These are phyloP conservation scores for Penicillium angulare DNA, from an alignment of 495 filamentous ascomycete genomes.

Conservation along the genomic window DNA sequence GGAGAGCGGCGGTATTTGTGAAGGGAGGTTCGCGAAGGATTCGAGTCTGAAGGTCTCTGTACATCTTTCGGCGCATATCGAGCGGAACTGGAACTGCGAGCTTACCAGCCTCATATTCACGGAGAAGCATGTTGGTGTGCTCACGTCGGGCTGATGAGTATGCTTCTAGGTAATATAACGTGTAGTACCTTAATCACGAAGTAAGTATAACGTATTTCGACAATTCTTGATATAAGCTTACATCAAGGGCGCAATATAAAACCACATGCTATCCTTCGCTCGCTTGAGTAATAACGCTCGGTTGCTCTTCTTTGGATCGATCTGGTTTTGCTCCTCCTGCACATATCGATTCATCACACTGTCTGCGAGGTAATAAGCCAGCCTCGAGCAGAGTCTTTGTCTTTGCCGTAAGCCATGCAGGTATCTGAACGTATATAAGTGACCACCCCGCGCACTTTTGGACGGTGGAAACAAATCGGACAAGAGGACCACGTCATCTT, in stretches of 20 bases:
- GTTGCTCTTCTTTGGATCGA: conserved; percentile 24
- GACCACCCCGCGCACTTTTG: conserved; percentile 44
- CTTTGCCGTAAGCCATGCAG: conserved; percentile 35
- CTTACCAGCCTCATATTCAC: conserved; percentile 40
- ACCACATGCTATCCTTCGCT: conserved; percentile 35
- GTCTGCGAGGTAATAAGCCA: conserved; percentile 45
- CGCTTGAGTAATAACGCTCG: conserved; percentile 34
- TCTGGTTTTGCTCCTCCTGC: conserved; percentile 19
- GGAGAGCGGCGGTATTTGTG: conserved; percentile 40
- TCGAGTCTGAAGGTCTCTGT: conserved; percentile 36
- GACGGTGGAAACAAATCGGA: conserved; percentile 46
- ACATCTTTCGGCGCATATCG: conserved; percentile 35
- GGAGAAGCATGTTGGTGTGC: conserved; percentile 40
- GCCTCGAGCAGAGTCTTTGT: conserved; percentile 40
- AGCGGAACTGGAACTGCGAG: conserved; percentile 39
- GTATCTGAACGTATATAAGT: conserved; percentile 47
- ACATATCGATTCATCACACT: conserved; percentile 43
- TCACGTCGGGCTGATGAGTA: conserved; percentile 43
- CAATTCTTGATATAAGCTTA: conserved; percentile 14
- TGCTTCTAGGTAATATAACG: conserved; percentile 41
- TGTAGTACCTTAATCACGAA: conserved; percentile 40
- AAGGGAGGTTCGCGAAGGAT: conserved; percentile 46
- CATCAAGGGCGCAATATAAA: conserved; percentile 43
- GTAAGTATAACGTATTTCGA: background rate
- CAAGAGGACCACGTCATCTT: conserved; percentile 46